These are phyloP conservation scores for Cladosporium sp. DNA, from an alignment of 2,329 filamentous ascomycete genomes.

Conservation along the genomic window DNA sequence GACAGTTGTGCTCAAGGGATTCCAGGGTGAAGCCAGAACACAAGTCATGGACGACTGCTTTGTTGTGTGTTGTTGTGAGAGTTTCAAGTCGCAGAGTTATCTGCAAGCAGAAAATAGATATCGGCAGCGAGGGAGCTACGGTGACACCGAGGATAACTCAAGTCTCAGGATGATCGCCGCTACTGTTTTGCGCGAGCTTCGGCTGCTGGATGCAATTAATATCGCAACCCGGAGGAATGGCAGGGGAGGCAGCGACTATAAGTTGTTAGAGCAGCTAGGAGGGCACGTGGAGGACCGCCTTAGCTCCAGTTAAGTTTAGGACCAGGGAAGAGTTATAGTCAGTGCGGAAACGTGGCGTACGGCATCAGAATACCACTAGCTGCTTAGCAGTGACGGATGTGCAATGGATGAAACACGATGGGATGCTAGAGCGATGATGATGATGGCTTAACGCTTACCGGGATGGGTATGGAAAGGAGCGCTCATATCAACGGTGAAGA, in stretches of 20 bases:
- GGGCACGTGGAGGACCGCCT: slow-evolving; percentile 11
- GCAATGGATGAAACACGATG: slow-evolving; percentile 6
- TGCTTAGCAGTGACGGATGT: slow-evolving; percentile 9
- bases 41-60: slow-evolving; percentile 26
- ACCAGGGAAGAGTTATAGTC: slow-evolving; percentile 9
- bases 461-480: background rate
- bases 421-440: slow-evolving; percentile 5
- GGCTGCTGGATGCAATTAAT: slow-evolving; percentile 13
- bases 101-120: background rate
- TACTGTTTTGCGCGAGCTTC: slow-evolving; percentile 14
- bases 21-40: slow-evolving; percentile 27
- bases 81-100: background rate
- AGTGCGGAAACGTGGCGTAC: slow-evolving; percentile 13
- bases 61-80: background rate
- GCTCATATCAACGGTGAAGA: slow-evolving; percentile 1
- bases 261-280: slow-evolving; percentile 4
- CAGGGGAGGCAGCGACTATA: slow-evolving; percentile 13
- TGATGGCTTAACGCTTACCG: background rate
- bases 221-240: slow-evolving; percentile 12
- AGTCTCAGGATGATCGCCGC: slow-evolving; percentile 12
- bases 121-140: slow-evolving; percentile 1
- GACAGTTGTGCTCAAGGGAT: slow-evolving; percentile 25
- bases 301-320: slow-evolving; percentile 6
- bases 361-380: slow-evolving; percentile 12
- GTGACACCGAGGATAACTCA: background rate